Evolutionary conservation across 441 rosid species (phyloP), one percentile per base, ranked within the genome.

Genomic region (Aleurites moluccanus): DNA sequence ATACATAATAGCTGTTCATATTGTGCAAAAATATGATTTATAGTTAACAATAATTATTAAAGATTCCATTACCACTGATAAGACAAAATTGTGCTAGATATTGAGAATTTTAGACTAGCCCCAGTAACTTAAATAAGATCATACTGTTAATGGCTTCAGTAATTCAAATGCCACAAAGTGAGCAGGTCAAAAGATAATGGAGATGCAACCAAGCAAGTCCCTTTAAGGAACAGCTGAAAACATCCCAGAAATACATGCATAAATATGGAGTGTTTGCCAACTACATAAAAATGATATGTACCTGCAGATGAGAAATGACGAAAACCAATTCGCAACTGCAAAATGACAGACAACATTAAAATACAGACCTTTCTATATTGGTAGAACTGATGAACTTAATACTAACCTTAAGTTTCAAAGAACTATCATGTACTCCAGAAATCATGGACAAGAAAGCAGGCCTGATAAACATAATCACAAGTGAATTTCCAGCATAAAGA

Each of bases 291-390:
- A 75, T 35, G 45, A 78, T 74, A 75, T 38, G 75, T 87, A 91
- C 97, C 95, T 80, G 90, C 62, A 70, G 96, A 85, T 73, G 98
- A 92, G 83, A 92, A 92, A 74, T 80, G 78, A 33, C 84, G 90
- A 20, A 85, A 76, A 15, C 97, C 96, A 83, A 84, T 83, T 76
- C 80, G 89, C 80, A 87, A 72, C 97, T 90, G 84, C 77, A 83
- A 83, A 83, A 80, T 65, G 71, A 57, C 40, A 73, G 33, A 75
- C 53, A 50, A 72, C 40, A 80, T 83, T 64, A 83, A 72, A 76
- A 85, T 67, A 79, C 63, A 68, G 57, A 33, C 49, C 55, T 62
- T 65, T 65, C 47, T 60, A 38, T 68, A 77, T 67, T 27, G 47
- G 72, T 25, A 53, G 10, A 69, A 68, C 60, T 69, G 55, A 72